Percentiles rank a stretch among this genome's conserved stretches.
Conservation (phyloP, 768 basidiomycete species). For the Lentinula sp. region DNA sequence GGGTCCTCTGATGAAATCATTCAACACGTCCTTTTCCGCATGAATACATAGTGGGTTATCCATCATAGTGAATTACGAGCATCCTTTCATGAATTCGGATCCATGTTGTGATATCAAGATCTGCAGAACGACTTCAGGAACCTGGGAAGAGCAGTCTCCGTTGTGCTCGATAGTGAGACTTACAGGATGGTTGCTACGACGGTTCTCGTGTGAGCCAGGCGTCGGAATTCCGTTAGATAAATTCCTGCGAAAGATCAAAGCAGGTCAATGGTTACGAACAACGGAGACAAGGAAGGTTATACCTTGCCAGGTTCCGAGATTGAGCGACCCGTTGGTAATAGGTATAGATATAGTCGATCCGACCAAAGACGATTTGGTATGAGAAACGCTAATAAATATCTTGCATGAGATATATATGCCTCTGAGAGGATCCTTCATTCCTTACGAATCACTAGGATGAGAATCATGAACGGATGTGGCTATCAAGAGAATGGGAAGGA, state of each 20-base stretch:
- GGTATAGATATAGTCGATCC: slow-evolving; percentile 81
- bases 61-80: not conserved
- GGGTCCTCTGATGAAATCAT: too few relatives aligned
- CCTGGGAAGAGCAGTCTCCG: not conserved
- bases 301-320: slow-evolving; percentile 94
- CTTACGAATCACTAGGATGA: slow-evolving; percentile 67
- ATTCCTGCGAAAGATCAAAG: slow-evolving; percentile 45
- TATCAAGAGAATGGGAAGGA: slow-evolving; percentile 8
- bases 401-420: slow-evolving; percentile 6
- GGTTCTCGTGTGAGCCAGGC: slow-evolving; percentile 54
- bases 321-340: slow-evolving; percentile 71
- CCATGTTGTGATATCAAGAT: not conserved
- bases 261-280: not conserved
- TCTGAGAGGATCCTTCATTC: slow-evolving; percentile 2
- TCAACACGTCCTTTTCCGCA: too few relatives aligned
- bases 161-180: not conserved
- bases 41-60: not conserved
- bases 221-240: slow-evolving; percentile 83
- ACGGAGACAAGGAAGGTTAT: slow-evolving; percentile 7
- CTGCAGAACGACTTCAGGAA: not conserved
- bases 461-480: slow-evolving; percentile 1
- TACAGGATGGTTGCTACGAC: slow-evolving; percentile 82
- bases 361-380: slow-evolving; percentile 84
- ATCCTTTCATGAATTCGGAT: not conserved
- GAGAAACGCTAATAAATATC: slow-evolving; percentile 60